Evolutionary conservation across 345 rosid genomes (phyloP), one percentile per base, ranked within the genome.

Genomic region (Citrus cavaleriei): DNA sequence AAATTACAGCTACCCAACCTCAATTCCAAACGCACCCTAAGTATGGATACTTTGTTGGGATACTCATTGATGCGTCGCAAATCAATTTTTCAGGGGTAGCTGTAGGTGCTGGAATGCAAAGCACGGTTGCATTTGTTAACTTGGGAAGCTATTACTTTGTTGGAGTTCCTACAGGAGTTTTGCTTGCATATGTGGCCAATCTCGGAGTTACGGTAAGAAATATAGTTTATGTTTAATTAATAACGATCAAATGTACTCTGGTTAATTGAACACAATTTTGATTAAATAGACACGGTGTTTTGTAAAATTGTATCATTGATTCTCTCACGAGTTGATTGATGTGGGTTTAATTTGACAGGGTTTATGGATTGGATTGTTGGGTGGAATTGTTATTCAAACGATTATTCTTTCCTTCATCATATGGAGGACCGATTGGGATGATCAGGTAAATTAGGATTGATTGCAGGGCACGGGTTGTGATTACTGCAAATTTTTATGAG

Each of bases 321-420:
- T 42, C 16, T 12, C 51, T 42, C 51, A 12, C 0, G 16, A 42
- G 51, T 42, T 27, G 27, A 21, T 14, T 25, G 30, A 27, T 24
- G 35, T 40, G 19, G 12, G 22, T 65, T 21, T 65, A 5, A 30
- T 51, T 35, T 54, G 35, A 6, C 14, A 85, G 88, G 88, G 85
- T 24, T 70, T 85, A 34, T 85, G 88, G 88, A 77, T 85, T 34
- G 85, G 88, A 78, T 22, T 85, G 73, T 7, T 82, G 59, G 30
- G 78, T 77, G 88, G 88, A 21, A 76, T 82, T 4, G 49, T 16
- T 9, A 37, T 80, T 24, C 88, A 85, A 46, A 74, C 85, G 2
- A 10, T 82, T 6, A 35, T 80, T 42, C 78, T 82, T 10, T 71
- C 74, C 21, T 80, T 21, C 66, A 32, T 85, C 14, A 72, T 80